Evolutionary conservation across 208 protist species (phyloP), one percentile per base, ranked within the genome.

Genomic region (Leishmania turanica): DNA sequence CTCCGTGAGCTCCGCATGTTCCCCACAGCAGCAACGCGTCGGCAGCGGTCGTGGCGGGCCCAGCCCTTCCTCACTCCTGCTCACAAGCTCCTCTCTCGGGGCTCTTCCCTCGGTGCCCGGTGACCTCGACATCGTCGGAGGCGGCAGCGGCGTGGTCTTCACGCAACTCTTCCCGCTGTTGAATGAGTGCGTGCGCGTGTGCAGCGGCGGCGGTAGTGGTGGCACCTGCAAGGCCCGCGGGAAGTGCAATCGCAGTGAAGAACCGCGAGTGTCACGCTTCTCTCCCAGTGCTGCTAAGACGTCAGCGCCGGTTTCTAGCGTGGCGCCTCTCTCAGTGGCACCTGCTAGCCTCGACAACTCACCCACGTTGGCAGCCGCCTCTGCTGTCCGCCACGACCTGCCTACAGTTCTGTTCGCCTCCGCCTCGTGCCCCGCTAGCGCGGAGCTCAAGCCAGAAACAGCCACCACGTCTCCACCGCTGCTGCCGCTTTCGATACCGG

Each of bases 131-230:
- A 60, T 5, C 19, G 56, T 31, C 56, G 37, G 40, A 37, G 54
- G 60, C 9, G 31, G 49, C 58, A 64, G 49, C 54, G 56, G 15
- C 24, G 53, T 37, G 34, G 37, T 81, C 51, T 85, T 85, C 49
- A 75, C 77, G 51, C 76, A 78, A 31, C 47, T 85, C 2, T 85
- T 85, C 62, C 77, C 81, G 3, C 72, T 85, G 37, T 21, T 85
- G 64, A 65, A 72, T 51, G 81, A 81, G 53, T 81, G 53, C 37
- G 81, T 81, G 24, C 17, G 62, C 17, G 42, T 81, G 1, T 58
- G 53, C 71, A 71, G 65, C 37, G 53, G 66, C 40, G 47, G 47
- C 13, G 68, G 42, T 11, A 47, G 8, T 45, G 47, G 47, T 11
- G 45, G 42, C 11, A 47, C 7, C 68, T 24, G 24, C 42, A 73